Evolutionary conservation across 108 stramenopile genomes (phyloP).

Genomic region (Pseudonitzschia pungens): DNA sequence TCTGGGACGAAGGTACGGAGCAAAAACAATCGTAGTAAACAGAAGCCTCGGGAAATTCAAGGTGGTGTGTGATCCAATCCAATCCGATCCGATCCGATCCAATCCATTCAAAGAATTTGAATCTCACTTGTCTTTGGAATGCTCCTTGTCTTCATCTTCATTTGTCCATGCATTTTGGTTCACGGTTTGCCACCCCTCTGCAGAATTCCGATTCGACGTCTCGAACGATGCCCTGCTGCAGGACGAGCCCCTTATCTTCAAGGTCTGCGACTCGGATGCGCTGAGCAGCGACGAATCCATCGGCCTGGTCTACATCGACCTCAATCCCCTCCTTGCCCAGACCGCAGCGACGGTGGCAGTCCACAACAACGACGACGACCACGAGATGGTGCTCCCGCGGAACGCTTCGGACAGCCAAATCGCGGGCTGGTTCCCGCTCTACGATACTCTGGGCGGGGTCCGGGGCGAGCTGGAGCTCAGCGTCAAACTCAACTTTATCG

Average conservation of each 20-base stretch:
- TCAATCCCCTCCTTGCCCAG: slow-evolving; percentile 92
- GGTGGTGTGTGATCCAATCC: neutral
- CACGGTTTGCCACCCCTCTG: neutral
- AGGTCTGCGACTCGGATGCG: slow-evolving; percentile 78
- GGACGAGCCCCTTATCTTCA: slow-evolving; percentile 94
- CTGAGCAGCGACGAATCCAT: slow-evolving; percentile 53
- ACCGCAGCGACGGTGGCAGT: slow-evolving; percentile 60
- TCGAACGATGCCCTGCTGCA: slow-evolving; percentile 94
- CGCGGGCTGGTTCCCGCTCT: slow-evolving; percentile 93
- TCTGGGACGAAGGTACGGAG: slow-evolving; percentile 69
- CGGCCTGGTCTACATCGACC: slow-evolving; percentile 93
- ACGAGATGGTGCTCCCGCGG: slow-evolving; percentile 15
- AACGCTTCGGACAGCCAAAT: slow-evolving; percentile 1
- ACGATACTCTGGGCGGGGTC: slow-evolving; percentile 91
- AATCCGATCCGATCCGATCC: neutral
- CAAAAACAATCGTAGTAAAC: too few relatives aligned
- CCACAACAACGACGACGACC: slow-evolving; percentile 2
- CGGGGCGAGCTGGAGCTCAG: slow-evolving; percentile 82
- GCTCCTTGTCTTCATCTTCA: neutral
- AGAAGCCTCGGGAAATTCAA: neutral
- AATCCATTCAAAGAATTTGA: neutral
- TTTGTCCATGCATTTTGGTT: neutral
- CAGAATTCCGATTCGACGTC: slow-evolving; percentile 94
- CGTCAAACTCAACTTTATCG: slow-evolving; percentile 93
- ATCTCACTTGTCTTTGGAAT: neutral